A percentile compares a stretch with the other conserved stretches of the same genome.
Evolutionary conservation across 108 stramenopile genomes (phyloP).

Genomic region (Skeletonema tropicum): DNA sequence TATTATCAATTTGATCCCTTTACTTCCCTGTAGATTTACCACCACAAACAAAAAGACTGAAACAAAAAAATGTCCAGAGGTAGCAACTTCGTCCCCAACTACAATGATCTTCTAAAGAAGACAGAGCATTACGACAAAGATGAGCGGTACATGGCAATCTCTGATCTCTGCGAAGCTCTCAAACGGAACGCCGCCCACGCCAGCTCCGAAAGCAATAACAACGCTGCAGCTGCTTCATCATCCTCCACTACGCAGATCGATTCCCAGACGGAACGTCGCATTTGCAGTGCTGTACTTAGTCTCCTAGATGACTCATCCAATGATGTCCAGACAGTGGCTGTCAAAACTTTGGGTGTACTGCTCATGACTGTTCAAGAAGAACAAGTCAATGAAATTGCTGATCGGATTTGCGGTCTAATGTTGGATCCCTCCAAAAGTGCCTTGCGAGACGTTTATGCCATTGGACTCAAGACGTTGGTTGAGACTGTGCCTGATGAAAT

Average conservation of each 20-base stretch:
- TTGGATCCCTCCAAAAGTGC: conserved; percentile 89
- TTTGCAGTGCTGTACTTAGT: conserved; percentile 90
- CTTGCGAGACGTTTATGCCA: conserved; percentile 96
- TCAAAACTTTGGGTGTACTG: conserved; percentile 94
- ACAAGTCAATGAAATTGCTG: conserved; percentile 87
- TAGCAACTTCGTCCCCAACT: conserved; percentile 20
- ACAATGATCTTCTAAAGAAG: conserved; percentile 79
- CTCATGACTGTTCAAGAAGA: conserved; percentile 95
- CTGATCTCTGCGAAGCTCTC: conserved; percentile 93
- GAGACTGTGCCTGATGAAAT: conserved; percentile 86
- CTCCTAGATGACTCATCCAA: conserved; percentile 94
- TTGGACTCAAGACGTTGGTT: conserved; percentile 96
- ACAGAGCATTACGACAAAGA: conserved; percentile 85
- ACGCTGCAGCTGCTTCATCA: not conserved
- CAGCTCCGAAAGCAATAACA: conserved; percentile 21
- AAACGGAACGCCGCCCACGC: conserved; percentile 61
- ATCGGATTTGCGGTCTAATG: conserved; percentile 93
- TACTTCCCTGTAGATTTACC: not conserved
- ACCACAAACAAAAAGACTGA: not conserved
- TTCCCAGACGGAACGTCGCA: conserved; percentile 81
- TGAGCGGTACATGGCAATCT: conserved; percentile 99
- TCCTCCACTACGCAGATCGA: conserved; percentile 50
- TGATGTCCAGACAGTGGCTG: conserved; percentile 97
- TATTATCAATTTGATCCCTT: not conserved
- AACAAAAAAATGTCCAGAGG: conserved; percentile 17